These are phyloP conservation scores for Golubevia sp. DNA, from an alignment of 1,284 basidiomycete species.

Conservation along the genomic window DNA sequence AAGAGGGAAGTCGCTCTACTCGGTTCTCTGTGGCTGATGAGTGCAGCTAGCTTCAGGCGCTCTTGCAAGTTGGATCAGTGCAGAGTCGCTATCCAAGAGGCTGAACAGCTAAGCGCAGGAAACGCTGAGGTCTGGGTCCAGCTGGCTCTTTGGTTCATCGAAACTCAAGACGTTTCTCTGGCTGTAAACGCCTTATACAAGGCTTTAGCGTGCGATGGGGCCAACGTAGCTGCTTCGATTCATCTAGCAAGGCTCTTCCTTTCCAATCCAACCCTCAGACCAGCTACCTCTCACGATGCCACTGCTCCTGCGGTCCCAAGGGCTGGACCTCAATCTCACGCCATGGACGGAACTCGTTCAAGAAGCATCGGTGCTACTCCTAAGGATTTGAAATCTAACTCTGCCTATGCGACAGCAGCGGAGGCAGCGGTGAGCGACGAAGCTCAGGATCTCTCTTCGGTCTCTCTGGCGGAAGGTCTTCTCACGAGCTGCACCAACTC, in stretches of 20 bases:
- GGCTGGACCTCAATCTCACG: not conserved
- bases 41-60: slow-evolving; percentile 88
- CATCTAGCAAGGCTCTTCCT: slow-evolving; percentile 53
- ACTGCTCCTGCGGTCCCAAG: slow-evolving; percentile 1
- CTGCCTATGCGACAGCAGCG: slow-evolving; percentile 13
- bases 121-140: slow-evolving; percentile 94
- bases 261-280: slow-evolving; percentile 24
- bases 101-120: slow-evolving; percentile 82
- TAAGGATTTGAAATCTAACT: not conserved
- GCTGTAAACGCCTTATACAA: slow-evolving; percentile 57
- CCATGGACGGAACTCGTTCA: slow-evolving; percentile 1
- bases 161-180: slow-evolving; percentile 15
- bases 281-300: slow-evolving; percentile 11
- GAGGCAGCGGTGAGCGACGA: slow-evolving; percentile 25
- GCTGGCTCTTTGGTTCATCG: slow-evolving; percentile 24
- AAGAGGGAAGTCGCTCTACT: slow-evolving; percentile 75
- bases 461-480: slow-evolving; percentile 49
- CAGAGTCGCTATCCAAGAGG: slow-evolving; percentile 89
- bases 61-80: slow-evolving; percentile 86
- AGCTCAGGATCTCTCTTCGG: slow-evolving; percentile 31
- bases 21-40: slow-evolving; percentile 88
- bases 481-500: slow-evolving; percentile 37
- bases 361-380: slow-evolving; percentile 1
- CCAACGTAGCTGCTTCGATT: slow-evolving; percentile 44
- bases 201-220: slow-evolving; percentile 44